Evolutionary conservation across 2,329 filamentous ascomycete genomes (phyloP).

Genomic region (Sarocladium kiliense): DNA sequence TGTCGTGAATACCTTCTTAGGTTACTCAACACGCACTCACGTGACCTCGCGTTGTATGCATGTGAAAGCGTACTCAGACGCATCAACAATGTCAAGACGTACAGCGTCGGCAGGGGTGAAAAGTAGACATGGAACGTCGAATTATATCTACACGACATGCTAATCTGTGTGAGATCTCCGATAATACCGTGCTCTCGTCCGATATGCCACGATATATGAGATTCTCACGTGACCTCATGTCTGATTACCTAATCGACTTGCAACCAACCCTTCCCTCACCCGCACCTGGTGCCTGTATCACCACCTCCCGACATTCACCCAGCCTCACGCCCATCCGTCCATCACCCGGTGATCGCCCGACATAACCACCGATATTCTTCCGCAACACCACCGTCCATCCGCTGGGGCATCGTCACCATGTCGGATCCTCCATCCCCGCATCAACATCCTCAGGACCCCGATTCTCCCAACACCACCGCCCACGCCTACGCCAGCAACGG

Average conservation of each 20-base stretch:
- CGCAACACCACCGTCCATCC: background rate
- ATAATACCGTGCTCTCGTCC: too few species aligned
- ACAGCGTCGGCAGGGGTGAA: too few species aligned
- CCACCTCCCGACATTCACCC: constrained; percentile 5
- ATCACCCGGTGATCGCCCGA: constrained; percentile 13
- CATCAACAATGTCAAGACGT: too few species aligned
- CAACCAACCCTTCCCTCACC: background rate
- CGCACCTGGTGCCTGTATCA: background rate
- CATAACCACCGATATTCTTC: constrained; percentile 7
- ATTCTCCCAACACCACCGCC: constrained; percentile 24
- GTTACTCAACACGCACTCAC: background rate
- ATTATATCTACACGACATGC: too few species aligned
- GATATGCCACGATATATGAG: too few species aligned
- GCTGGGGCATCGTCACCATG: background rate
- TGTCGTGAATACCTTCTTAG: background rate
- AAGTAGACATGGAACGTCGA: too few species aligned
- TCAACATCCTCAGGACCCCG: constrained; percentile 11
- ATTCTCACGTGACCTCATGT: background rate
- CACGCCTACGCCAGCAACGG: constrained; percentile 42
- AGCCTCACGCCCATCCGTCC: background rate
- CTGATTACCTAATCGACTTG: background rate
- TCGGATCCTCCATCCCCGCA: constrained; percentile 1
- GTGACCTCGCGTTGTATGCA: background rate
- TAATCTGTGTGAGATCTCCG: too few species aligned
- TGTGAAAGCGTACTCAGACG: background rate